Percentiles rank a stretch among this genome's conserved stretches.
Evolutionary conservation across 805 yeast genomes (phyloP).

Genomic region (Pichia manshurica): DNA sequence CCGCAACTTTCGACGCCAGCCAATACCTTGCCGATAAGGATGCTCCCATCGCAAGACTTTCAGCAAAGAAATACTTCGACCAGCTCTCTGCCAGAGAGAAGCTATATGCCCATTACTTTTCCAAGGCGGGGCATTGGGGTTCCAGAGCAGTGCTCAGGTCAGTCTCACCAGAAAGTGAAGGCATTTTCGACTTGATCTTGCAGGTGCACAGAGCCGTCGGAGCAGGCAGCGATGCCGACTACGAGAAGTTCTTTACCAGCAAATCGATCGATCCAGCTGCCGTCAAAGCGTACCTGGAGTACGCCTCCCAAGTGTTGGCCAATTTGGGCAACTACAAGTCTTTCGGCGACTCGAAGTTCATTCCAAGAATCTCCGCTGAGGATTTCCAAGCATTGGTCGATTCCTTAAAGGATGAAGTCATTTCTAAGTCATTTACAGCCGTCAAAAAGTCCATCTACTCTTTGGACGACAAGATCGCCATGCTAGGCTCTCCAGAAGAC

Average conservation of each 20-base stretch:
- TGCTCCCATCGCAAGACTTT: conserved; percentile 67
- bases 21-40: conserved; percentile 47
- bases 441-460: conserved; percentile 47
- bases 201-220: conserved; percentile 44
- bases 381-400: conserved; percentile 47
- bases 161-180: conserved; percentile 77
- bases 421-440: conserved; percentile 34
- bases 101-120: conserved; percentile 75
- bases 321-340: conserved; percentile 79
- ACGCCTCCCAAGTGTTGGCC: conserved; percentile 66
- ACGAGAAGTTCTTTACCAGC: conserved; percentile 23
- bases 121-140: conserved; percentile 81
- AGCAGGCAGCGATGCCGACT: conserved; percentile 33
- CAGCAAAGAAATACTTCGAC: conserved; percentile 65
- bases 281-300: conserved; percentile 53
- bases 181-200: conserved; percentile 64
- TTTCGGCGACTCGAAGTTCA: conserved; percentile 82
- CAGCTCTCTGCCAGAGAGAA: conserved; percentile 54
- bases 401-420: conserved; percentile 32
- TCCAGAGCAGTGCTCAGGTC: conserved; percentile 73
- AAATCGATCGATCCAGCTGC: conserved; percentile 32
- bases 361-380: conserved; percentile 52
- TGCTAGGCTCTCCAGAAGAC: conserved; percentile 73
- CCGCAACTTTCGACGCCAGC: conserved; percentile 13
- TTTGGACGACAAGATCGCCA: conserved; percentile 39